phyloP scores from a whole-genome alignment of 768 basidiomycete genomes.

The Pulveroboletus sp. region DNA sequence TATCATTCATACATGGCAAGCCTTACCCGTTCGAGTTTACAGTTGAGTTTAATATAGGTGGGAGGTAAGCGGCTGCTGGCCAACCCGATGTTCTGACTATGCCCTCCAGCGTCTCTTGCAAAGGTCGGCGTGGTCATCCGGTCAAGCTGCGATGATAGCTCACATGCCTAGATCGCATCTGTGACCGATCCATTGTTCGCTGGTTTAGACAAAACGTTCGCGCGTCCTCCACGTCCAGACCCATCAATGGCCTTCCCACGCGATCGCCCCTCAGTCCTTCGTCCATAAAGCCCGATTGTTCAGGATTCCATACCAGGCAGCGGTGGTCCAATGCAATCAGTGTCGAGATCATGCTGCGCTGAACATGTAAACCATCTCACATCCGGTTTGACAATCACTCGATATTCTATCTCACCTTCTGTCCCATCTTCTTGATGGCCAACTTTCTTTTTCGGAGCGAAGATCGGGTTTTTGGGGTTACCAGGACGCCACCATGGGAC shows the following conservation, averaged over 20 bases:
- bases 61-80: slow-evolving; percentile 12
- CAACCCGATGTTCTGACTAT: slow-evolving; percentile 6
- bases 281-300: slow-evolving; percentile 1
- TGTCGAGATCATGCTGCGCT: background rate
- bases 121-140: slow-evolving; percentile 1
- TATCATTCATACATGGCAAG: slow-evolving; percentile 4
- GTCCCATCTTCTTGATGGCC: background rate
- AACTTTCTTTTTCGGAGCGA: background rate
- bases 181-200: slow-evolving; percentile 17
- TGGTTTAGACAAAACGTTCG: slow-evolving; percentile 10
- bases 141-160: slow-evolving; percentile 7
- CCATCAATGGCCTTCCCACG: background rate
- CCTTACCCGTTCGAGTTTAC: slow-evolving; percentile 11
- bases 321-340: background rate
- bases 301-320: background rate
- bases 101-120: too few species aligned
- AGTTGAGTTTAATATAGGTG: slow-evolving; percentile 11
- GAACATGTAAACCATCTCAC: background rate
- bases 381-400: background rate
- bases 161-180: slow-evolving; percentile 9
- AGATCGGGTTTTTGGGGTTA: slow-evolving; percentile 6
- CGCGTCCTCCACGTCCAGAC: background rate
- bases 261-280: background rate
- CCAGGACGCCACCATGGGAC: slow-evolving; percentile 1
- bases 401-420: background rate